phyloP scores from a whole-genome alignment of 2,329 filamentous ascomycete genomes.

The Colletotrichum sp. region DNA sequence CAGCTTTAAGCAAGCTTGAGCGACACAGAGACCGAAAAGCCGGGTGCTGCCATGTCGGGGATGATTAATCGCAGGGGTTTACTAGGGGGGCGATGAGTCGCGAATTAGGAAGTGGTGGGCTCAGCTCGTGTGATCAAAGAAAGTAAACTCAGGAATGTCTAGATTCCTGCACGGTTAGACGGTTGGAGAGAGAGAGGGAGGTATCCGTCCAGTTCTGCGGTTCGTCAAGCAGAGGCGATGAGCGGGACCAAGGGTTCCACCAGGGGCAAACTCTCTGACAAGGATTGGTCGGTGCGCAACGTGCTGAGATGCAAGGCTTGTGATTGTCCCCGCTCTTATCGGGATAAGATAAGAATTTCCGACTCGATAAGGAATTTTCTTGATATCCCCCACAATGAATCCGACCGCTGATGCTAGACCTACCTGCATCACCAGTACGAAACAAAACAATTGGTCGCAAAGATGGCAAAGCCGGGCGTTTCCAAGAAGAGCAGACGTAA shows the following conservation, averaged over 20 bases:
- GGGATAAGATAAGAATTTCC: constrained; percentile 6
- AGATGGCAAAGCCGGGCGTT: constrained; percentile 21
- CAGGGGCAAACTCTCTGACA: constrained; percentile 3
- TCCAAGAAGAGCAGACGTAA: constrained; percentile 34
- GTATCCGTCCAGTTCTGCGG: neutral
- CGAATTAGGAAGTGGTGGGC: neutral
- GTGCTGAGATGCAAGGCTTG: neutral
- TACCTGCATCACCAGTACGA: neutral
- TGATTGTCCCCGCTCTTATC: constrained; percentile 7
- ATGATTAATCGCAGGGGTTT: neutral
- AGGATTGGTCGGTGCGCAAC: constrained; percentile 8
- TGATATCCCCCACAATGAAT: constrained; percentile 7
- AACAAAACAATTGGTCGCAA: constrained; percentile 2
- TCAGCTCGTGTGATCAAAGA: constrained; percentile 8
- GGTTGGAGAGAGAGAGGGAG: neutral
- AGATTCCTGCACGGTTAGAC: constrained; percentile 1
- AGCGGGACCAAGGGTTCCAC: constrained; percentile 17
- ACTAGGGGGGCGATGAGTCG: constrained; percentile 1
- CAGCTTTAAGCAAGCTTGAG: constrained; percentile 18
- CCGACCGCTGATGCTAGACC: neutral
- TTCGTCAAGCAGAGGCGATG: neutral
- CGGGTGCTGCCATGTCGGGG: constrained; percentile 14
- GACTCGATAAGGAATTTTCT: constrained; percentile 22
- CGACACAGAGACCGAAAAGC: neutral
- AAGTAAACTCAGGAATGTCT: constrained; percentile 1